Evolutionary conservation across 78 protist species (phyloP), one percentile per base, ranked within the genome.

Genomic region (Corallochytrium limacisporum): DNA sequence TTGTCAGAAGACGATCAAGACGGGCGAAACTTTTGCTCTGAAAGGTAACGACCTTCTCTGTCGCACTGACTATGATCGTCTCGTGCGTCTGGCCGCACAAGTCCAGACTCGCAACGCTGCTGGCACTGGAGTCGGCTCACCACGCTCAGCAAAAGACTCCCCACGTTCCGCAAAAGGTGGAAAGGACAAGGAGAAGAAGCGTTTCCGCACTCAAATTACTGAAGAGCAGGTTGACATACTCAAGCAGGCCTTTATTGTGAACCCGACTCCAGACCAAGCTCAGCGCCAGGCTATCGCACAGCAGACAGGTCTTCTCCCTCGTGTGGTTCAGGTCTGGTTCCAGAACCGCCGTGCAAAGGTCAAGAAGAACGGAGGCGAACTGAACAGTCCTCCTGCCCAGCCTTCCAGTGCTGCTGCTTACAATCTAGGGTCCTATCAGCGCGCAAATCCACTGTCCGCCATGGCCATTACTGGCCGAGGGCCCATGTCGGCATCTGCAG

Each of bases 11-110:
- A 8, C 8, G 26, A 53, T 53, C 35, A 8, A 32, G 35, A 10
- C 59, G n/a, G 59, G 59, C n/a, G 59, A 53, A 10, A 53, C 59
- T 8, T 53, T 53, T 53, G 59, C 59, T 13, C 35, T 53, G n/a
- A 53, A 53, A 10, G 59, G 59, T 8, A 8, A 13, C n/a, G 59
- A 53, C n/a, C 59, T 53, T 8, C 12, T 15, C 35, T 53, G 59
- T 10, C 8, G 12, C n/a, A 31, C 26, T 8, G 59, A 53, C 35
- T 53, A 53, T n/a, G n/a, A n/a, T n/a, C n/a, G n/a, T n/a, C n/a
- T n/a, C n/a, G n/a, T n/a, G n/a, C n/a, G n/a, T n/a, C n/a, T n/a
- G n/a, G n/a, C n/a, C n/a, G n/a, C n/a, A n/a, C n/a, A n/a, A n/a
- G n/a, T n/a, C n/a, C n/a, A n/a, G n/a, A n/a, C n/a, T n/a, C n/a